Conservation (phyloP, 148 eudicot species). For the Rheum nobile region DNA sequence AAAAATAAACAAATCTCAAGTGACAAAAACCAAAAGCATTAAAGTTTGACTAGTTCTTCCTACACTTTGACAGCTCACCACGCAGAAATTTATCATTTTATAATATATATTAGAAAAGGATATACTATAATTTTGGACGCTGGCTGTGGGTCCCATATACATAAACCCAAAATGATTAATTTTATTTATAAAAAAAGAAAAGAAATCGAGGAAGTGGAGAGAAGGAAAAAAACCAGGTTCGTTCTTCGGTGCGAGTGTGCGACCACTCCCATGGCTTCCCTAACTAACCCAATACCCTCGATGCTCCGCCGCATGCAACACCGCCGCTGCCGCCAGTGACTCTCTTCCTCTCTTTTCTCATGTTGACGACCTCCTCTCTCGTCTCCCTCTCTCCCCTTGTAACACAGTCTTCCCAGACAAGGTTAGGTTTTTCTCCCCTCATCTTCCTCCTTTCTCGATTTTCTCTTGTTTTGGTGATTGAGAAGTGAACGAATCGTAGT, state of each 20-base stretch:
- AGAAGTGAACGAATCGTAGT: not conserved
- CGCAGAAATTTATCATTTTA: not conserved
- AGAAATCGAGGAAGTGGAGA: not conserved
- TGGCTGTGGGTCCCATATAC: not conserved
- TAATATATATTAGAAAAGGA: not conserved
- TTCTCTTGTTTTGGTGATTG: not conserved
- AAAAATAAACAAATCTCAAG: no score
- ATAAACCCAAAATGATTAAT: not conserved
- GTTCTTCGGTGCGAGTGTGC: not conserved
- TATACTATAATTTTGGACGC: not conserved
- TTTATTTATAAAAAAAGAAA: not conserved
- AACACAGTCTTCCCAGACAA: not conserved
- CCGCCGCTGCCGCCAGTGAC: not conserved
- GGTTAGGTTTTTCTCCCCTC: not conserved
- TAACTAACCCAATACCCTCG: not conserved
- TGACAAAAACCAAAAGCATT: not conserved
- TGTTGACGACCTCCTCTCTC: not conserved
- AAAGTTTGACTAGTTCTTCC: not conserved
- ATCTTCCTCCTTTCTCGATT: not conserved
- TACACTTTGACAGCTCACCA: not conserved
- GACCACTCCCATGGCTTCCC: not conserved
- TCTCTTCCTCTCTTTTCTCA: not conserved
- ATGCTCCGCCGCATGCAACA: constrained; percentile 6
- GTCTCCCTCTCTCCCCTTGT: not conserved
- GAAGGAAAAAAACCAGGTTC: not conserved